Evolutionary conservation across 306 rosid genomes (phyloP).

Genomic region (Prosopis cineraria): DNA sequence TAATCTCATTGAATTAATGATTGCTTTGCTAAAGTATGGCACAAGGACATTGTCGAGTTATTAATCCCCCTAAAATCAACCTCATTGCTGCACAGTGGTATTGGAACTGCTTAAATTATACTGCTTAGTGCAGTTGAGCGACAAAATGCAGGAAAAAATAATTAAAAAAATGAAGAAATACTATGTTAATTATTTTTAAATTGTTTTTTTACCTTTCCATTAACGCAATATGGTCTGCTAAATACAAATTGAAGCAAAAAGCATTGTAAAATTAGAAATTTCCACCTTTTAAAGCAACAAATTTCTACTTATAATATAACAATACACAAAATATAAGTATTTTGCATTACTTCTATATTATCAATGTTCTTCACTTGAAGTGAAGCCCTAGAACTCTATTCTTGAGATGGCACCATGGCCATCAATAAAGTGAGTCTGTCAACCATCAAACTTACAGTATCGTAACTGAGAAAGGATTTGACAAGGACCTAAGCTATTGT

Average conservation of each 20-base stretch:
- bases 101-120: background rate
- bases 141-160: background rate
- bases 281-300: background rate
- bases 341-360: background rate
- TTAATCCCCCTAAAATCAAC: slow-evolving; percentile 27
- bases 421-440: background rate
- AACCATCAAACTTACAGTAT: background rate
- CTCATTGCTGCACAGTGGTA: background rate
- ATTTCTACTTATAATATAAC: background rate
- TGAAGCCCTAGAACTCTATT: background rate
- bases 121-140: background rate
- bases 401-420: background rate
- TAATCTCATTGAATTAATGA: slow-evolving; percentile 8
- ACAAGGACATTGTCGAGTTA: slow-evolving; percentile 28
- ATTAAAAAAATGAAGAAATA: background rate
- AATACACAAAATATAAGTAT: background rate
- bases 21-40: background rate
- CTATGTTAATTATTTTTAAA: background rate
- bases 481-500: background rate
- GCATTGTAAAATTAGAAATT: background rate
- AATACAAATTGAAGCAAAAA: slow-evolving; percentile 20
- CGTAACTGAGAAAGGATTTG: background rate
- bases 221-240: background rate
- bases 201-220: background rate
- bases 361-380: background rate